Evolutionary conservation across 768 basidiomycete species (phyloP).

Genomic region (Cubamyces lactineus): DNA sequence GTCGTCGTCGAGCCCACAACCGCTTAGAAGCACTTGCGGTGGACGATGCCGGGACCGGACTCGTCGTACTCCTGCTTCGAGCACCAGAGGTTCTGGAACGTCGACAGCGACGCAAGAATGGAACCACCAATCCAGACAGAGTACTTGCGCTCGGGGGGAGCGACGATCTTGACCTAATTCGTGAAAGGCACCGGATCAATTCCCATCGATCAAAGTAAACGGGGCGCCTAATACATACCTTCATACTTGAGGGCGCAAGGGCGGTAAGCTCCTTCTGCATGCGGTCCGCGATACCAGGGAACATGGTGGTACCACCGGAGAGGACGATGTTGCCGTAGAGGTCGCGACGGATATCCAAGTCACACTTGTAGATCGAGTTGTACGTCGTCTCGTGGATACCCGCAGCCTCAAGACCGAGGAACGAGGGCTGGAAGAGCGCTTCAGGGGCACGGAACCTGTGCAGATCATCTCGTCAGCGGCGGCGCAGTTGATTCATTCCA

Average conservation of each 20-base stretch:
- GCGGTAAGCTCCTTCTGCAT: slow-evolving; percentile 76
- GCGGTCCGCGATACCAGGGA: slow-evolving; percentile 66
- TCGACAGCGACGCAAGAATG: slow-evolving; percentile 57
- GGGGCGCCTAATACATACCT: slow-evolving; percentile 38
- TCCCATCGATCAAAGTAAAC: neutral
- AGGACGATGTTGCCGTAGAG: slow-evolving; percentile 62
- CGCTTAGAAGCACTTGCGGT: slow-evolving; percentile 47
- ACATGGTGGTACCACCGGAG: slow-evolving; percentile 65
- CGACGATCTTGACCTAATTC: slow-evolving; percentile 59
- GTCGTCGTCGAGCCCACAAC: neutral
- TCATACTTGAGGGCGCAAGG: slow-evolving; percentile 68
- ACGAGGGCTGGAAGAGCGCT: slow-evolving; percentile 90
- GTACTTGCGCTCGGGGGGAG: slow-evolving; percentile 72
- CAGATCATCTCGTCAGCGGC: slow-evolving; percentile 23
- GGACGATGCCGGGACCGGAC: slow-evolving; percentile 55
- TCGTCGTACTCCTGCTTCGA: slow-evolving; percentile 64
- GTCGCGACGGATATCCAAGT: slow-evolving; percentile 59
- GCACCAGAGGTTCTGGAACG: slow-evolving; percentile 74
- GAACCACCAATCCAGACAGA: slow-evolving; percentile 63
- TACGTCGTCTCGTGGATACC: slow-evolving; percentile 88
- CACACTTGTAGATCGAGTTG: slow-evolving; percentile 86
- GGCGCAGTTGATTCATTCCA: slow-evolving; percentile 33
- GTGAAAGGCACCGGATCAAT: neutral
- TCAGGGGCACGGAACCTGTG: slow-evolving; percentile 83
- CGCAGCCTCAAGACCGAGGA: slow-evolving; percentile 77